Evolutionary conservation across 2,329 filamentous ascomycete genomes (phyloP), one percentile per base, ranked within the genome.

Genomic region (Colletotrichum orchidophilum): DNA sequence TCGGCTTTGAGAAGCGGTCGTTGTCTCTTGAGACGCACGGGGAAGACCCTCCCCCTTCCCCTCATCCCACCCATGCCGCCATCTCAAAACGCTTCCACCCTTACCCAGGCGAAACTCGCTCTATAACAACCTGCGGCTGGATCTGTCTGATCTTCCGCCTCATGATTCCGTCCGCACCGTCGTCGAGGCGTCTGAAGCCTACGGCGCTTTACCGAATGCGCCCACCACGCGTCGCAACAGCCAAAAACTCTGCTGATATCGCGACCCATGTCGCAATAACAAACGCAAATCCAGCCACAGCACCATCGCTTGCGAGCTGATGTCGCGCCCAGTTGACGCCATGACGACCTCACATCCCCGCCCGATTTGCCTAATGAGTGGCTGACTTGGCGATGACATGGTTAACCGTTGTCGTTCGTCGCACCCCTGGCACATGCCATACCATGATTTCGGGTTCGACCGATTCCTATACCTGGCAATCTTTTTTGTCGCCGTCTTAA

Each of bases 111-210:
- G 70, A 72, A 72, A 72, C 70, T 21, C 12, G 55, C 46, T 58
- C 21, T 29, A 68, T 46, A 42, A 68, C 64, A 63, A 68, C 24
- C 60, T 70, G 70, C 60, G 66, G 70, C 70, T 66, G 54, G 21
- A n/a, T 70, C 18, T 72, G 70, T 72, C 54, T 72, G 70, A 72
- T 72, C 66, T 70, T 70, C 70, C 60, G 61, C 60, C 66, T 72
- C 66, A 61, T 61, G 54, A 60, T 61, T 53, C 58, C 46, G 11
- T 63, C 29, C 31, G 46, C 64, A 50, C 53, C 33, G 52, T 26
- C 33, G 42, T 29, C 39, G 39, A 11, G 21, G 27, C 42, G 58
- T 39, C 64, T 58, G 63, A 54, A 46, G 39, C 57, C n/a, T 13
- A 50, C 42, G 27, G 50, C n/a, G 53, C 42, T 33, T 13, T 33